These are phyloP conservation scores for Talaromyces nanjingensis DNA, from an alignment of 495 filamentous ascomycete genomes.

Conservation along the genomic window DNA sequence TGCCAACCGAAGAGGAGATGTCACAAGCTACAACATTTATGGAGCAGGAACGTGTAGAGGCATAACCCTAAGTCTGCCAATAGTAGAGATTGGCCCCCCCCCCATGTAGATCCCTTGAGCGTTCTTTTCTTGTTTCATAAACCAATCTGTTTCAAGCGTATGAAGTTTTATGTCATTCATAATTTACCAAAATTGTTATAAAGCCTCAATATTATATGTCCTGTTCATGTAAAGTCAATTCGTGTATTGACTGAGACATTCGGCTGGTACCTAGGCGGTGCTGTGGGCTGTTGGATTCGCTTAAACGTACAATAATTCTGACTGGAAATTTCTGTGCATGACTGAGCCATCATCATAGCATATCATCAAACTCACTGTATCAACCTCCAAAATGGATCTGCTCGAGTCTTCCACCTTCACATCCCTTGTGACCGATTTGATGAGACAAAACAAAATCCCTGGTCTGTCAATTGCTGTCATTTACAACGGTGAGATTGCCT, in stretches of 20 bases:
- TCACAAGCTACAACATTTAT: too few relatives aligned
- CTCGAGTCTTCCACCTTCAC: slow-evolving; percentile 7
- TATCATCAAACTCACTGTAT: not conserved
- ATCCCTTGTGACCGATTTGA: slow-evolving; percentile 9
- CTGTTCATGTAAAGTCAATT: not conserved
- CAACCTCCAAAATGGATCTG: slow-evolving; percentile 6
- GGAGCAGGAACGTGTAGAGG: too few relatives aligned
- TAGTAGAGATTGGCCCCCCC: too few relatives aligned
- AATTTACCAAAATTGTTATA: not conserved
- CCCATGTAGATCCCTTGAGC: not conserved
- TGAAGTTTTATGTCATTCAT: not conserved
- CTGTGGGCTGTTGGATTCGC: not conserved
- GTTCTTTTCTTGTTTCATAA: not conserved
- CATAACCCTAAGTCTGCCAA: too few relatives aligned
- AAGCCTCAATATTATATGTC: not conserved
- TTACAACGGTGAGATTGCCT: slow-evolving; percentile 8
- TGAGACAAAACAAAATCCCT: slow-evolving; percentile 12
- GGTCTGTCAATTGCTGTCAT: slow-evolving; percentile 13
- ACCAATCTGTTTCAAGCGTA: not conserved
- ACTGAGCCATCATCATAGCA: not conserved
- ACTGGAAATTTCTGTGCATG: not conserved
- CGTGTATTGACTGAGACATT: not conserved
- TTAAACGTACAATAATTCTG: not conserved
- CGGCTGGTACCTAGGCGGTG: not conserved
- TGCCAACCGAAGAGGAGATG: too few relatives aligned